These are phyloP conservation scores for Solanum chacoense DNA, from an alignment of 305 asterid species.

Conservation along the genomic window DNA sequence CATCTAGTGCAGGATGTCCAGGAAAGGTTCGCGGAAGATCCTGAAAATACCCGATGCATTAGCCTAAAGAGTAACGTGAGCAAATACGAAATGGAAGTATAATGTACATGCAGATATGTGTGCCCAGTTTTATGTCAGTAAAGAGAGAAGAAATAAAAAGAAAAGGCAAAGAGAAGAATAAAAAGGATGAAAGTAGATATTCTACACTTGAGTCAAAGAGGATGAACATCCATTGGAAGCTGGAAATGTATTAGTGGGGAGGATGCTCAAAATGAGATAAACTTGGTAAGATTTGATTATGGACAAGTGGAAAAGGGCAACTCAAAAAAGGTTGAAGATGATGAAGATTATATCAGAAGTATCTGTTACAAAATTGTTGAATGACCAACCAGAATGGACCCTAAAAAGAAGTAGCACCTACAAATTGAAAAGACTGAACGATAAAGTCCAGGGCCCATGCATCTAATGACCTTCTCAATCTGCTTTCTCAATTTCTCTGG, in stretches of 20 bases:
- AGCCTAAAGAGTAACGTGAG: slow-evolving; percentile 10
- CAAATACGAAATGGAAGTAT: background rate
- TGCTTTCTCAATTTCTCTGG: slow-evolving; percentile 84
- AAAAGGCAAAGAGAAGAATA: slow-evolving; percentile 4
- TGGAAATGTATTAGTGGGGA: slow-evolving; percentile 1
- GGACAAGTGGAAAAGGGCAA: slow-evolving; percentile 4
- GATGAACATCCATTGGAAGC: slow-evolving; percentile 15
- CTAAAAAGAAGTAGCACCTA: slow-evolving; percentile 95
- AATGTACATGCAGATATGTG: background rate
- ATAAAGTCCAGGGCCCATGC: slow-evolving; percentile 95
- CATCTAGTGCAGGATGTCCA: slow-evolving; percentile 94
- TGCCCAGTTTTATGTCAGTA: background rate
- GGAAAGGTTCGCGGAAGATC: slow-evolving; percentile 96
- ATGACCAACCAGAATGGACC: slow-evolving; percentile 52
- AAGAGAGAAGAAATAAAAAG: background rate
- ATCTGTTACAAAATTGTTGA: slow-evolving; percentile 21
- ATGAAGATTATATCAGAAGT: slow-evolving; percentile 7
- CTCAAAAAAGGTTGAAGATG: slow-evolving; percentile 7
- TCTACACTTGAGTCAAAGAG: slow-evolving; percentile 11
- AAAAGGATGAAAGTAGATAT: slow-evolving; percentile 4
- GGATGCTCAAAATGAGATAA: background rate
- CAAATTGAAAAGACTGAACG: slow-evolving; percentile 74
- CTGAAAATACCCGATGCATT: slow-evolving; percentile 33
- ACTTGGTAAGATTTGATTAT: background rate
- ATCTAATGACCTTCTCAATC: slow-evolving; percentile 99